Conservation (phyloP, 2,329 filamentous ascomycete genomes). For the Xylariomycetidae sp. region DNA sequence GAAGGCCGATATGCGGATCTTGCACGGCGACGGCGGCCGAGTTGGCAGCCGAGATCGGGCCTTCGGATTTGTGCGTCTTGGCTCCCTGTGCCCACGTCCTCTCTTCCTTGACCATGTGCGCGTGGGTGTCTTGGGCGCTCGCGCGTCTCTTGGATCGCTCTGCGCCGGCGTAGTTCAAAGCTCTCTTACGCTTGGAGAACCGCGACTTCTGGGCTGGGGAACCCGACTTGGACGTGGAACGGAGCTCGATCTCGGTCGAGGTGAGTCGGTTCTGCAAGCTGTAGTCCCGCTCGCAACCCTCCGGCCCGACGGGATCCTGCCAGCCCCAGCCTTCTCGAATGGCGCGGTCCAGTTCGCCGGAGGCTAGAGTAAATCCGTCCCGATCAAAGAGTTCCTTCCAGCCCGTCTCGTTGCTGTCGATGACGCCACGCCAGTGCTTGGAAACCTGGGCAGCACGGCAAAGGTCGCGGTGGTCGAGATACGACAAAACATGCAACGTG, state of each 20-base stretch:
- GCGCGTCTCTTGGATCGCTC: slow-evolving; percentile 51
- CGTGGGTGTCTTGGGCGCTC: slow-evolving; percentile 41
- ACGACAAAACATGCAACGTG: slow-evolving; percentile 79
- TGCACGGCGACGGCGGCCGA: slow-evolving; percentile 78
- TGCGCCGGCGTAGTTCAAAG: slow-evolving; percentile 36
- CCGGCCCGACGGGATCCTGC: slow-evolving; percentile 74
- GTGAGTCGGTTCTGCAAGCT: slow-evolving; percentile 51
- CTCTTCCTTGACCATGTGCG: slow-evolving; percentile 39
- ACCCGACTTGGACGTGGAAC: slow-evolving; percentile 36
- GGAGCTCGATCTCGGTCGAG: slow-evolving; percentile 47
- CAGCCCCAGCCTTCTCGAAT: slow-evolving; percentile 94
- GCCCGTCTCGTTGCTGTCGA: slow-evolving; percentile 88
- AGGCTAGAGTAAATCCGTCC: slow-evolving; percentile 73
- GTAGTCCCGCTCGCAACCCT: slow-evolving; percentile 76
- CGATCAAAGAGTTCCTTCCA: slow-evolving; percentile 90
- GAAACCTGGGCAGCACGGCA: slow-evolving; percentile 90
- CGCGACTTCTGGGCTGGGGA: slow-evolving; percentile 36
- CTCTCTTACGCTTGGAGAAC: slow-evolving; percentile 52
- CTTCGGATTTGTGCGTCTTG: slow-evolving; percentile 61
- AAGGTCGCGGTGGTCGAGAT: slow-evolving; percentile 78
- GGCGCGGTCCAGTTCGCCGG: slow-evolving; percentile 78
- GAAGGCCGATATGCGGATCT: slow-evolving; percentile 71
- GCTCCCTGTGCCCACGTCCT: slow-evolving; percentile 31
- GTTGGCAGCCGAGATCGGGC: slow-evolving; percentile 79
- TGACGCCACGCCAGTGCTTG: slow-evolving; percentile 84